These are phyloP conservation scores for Eucalyptus marginata DNA, from an alignment of 345 rosid species.

Conservation along the genomic window DNA sequence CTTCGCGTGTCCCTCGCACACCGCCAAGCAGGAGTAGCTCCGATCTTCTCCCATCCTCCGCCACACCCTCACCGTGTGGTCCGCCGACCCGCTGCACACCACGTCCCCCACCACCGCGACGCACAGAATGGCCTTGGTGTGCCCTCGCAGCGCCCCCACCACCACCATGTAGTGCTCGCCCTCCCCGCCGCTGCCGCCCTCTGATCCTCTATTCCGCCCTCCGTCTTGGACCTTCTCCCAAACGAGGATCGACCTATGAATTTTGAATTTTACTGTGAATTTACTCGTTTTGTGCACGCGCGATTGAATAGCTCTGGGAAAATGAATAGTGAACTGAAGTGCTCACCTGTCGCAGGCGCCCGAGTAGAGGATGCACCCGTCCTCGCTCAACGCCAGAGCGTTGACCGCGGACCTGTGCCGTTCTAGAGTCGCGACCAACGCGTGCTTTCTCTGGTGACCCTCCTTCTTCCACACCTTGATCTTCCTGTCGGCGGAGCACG, in stretches of 20 bases:
- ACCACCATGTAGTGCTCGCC: slow-evolving; percentile 20
- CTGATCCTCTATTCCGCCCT: background rate
- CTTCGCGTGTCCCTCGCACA: slow-evolving; percentile 44
- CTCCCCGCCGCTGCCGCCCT: background rate
- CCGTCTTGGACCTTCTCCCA: slow-evolving; percentile 34
- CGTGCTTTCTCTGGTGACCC: slow-evolving; percentile 17
- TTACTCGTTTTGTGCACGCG: background rate
- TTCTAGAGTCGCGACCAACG: slow-evolving; percentile 27
- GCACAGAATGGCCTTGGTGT: slow-evolving; percentile 51
- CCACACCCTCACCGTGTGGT: slow-evolving; percentile 56
- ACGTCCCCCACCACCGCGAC: slow-evolving; percentile 35
- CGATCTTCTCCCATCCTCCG: slow-evolving; percentile 16
- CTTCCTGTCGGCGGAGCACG: slow-evolving; percentile 68
- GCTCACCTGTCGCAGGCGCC: slow-evolving; percentile 55
- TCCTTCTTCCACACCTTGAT: slow-evolving; percentile 50
- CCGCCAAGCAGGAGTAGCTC: slow-evolving; percentile 38
- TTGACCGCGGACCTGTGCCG: slow-evolving; percentile 62
- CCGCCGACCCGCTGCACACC: slow-evolving; percentile 69
- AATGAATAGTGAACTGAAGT: background rate
- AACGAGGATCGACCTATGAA: slow-evolving; percentile 55
- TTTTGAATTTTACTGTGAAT: background rate
- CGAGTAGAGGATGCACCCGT: slow-evolving; percentile 54
- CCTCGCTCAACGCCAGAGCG: slow-evolving; percentile 48
- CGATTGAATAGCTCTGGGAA: background rate
- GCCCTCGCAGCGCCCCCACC: slow-evolving; percentile 71